A percentile compares a stretch with the other conserved stretches of the same genome.
These are phyloP conservation scores for Shiraia sp. DNA, from an alignment of 2,329 filamentous ascomycete genomes.

Conservation along the genomic window DNA sequence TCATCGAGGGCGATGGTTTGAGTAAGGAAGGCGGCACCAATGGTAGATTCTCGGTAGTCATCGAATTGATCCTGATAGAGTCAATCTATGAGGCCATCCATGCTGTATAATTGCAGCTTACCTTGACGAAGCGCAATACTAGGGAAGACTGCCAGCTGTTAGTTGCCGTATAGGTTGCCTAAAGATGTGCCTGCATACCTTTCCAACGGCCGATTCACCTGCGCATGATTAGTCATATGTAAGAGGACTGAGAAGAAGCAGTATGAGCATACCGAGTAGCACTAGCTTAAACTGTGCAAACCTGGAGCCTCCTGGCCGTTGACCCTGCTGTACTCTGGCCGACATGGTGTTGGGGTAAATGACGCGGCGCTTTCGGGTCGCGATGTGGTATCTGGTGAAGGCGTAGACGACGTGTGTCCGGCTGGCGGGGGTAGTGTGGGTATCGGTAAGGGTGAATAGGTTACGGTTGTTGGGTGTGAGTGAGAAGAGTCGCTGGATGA, in stretches of 20 bases:
- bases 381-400: constrained; percentile 6
- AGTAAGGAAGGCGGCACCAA: constrained; percentile 97
- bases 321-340: constrained; percentile 76
- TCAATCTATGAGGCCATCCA: constrained; percentile 4
- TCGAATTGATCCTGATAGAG: constrained; percentile 89
- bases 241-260: not conserved
- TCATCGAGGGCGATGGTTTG: constrained; percentile 99
- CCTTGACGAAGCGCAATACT: constrained; percentile 97
- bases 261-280: constrained; percentile 73
- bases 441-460: constrained; percentile 1
- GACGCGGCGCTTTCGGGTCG: constrained; percentile 26
- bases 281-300: constrained; percentile 99
- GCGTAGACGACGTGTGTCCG: constrained; percentile 2
- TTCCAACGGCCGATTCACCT: constrained; percentile 99
- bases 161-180: constrained; percentile 32
- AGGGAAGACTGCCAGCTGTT: constrained; percentile 78
- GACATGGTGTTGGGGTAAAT: constrained; percentile 65
- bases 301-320: constrained; percentile 67
- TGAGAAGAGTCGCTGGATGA: not conserved
- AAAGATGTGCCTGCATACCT: constrained; percentile 62
- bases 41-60: constrained; percentile 95
- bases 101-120: constrained; percentile 48
- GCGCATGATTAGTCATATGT: constrained; percentile 27
- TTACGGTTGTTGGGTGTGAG: not conserved
- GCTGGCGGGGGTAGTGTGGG: constrained; percentile 4